Evolutionary conservation across 441 rosid genomes (phyloP), one percentile per base, ranked within the genome.

Genomic region (Arabidopsis lyrata): DNA sequence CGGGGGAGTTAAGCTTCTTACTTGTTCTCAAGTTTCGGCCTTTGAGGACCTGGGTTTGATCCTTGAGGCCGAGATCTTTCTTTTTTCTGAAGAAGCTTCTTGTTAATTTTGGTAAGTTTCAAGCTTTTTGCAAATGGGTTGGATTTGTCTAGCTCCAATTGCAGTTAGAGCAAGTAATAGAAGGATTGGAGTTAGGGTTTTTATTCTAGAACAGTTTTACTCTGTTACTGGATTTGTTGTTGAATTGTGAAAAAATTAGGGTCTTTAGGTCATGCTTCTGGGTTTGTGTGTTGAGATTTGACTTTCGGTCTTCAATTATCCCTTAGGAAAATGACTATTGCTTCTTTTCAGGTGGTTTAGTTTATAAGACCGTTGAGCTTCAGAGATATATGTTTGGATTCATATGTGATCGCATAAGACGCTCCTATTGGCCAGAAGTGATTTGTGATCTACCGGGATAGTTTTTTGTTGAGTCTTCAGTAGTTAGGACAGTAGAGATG

Each of bases 401-500:
- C 67, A 35, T 57, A 53, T 73, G 74, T 76, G 78, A 71, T 60
- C 22, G 45, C 27, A 52, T 5, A 59, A 77, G 69, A 65, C 39
- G 48, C 15, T 20, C 78, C 58, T 60, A 49, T 64, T 24, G 70
- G 72, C 79, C 44, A 31, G 62, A 48, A 70, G 49, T 55, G 38
- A 78, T 31, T 35, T 62, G 53, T 50, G 70, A 59, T 54, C 45
- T 64, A 34, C 61, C 42, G 65, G 77, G 70, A 13, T 48, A 59
- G 59, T 27, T 54, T 59, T 72, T 71, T 58, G 22, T 18, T 48
- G 58, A 73, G 78, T 84, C 14, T 64, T 63, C 35, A 69, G 79
- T 77, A 73, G 69, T 73, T 80, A 76, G 69, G 76, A 32, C 20
- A 55, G 81, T 38, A 54, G 80, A 75, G 75, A 95, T 95, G 99